Conservation (phyloP, 2,329 filamentous ascomycete species). For the Coniella vitis region DNA sequence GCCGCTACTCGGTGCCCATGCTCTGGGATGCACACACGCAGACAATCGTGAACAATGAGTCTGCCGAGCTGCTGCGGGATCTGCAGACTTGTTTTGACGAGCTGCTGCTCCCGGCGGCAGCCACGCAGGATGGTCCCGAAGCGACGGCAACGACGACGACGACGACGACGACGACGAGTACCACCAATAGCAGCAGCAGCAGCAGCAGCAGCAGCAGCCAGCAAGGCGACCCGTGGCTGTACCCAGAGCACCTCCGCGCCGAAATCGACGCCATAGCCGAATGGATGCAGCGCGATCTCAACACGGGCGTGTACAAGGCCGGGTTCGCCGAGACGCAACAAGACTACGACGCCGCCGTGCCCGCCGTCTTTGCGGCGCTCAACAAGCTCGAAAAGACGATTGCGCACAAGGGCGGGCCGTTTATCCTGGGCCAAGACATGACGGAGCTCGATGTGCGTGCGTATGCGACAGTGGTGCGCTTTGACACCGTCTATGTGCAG, state of each 20-base stretch:
- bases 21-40: conserved; percentile 54
- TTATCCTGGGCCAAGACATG: conserved; percentile 45
- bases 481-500: conserved; percentile 57
- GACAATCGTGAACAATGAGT: conserved; percentile 56
- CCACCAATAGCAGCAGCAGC: conserved; percentile 12
- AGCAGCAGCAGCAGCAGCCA: conserved; percentile 27
- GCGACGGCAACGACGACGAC: conserved; percentile 25
- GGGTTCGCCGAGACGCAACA: conserved; percentile 52
- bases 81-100: conserved; percentile 50
- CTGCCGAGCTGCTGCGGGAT: conserved; percentile 49
- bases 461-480: conserved; percentile 51
- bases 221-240: conserved; percentile 47
- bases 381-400: conserved; percentile 49
- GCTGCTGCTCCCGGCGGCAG: too few species aligned
- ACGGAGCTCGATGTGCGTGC: conserved; percentile 54
- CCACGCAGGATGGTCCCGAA: too few species aligned
- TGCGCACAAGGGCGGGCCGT: conserved; percentile 36
- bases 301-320: conserved; percentile 54
- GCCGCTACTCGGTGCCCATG: conserved; percentile 53
- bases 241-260: conserved; percentile 39
- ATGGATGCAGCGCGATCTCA: conserved; percentile 52
- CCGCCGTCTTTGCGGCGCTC: conserved; percentile 50
- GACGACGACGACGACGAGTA: conserved; percentile 26
- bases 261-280: conserved; percentile 45
- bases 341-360: conserved; percentile 46